phyloP scores from a whole-genome alignment of 192 early-diverging fungal species.

The Coemansia javaensis region DNA sequence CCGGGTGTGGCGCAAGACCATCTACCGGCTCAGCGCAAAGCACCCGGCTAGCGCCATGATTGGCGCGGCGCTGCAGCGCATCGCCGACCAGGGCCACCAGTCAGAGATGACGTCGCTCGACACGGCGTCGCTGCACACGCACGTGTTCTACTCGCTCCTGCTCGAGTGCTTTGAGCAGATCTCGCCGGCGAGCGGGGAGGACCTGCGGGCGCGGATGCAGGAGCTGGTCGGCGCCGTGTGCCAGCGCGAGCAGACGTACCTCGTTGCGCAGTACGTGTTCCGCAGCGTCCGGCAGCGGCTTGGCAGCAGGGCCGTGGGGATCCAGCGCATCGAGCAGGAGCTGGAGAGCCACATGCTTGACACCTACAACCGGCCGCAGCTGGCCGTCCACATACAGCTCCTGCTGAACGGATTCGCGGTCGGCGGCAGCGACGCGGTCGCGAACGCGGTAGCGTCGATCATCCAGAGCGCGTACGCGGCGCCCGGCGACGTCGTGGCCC shows the following conservation, averaged over 20 bases:
- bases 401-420: slow-evolving; percentile 26
- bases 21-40: slow-evolving; percentile 63
- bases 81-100: slow-evolving; percentile 61
- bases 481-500: slow-evolving; percentile 28
- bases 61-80: slow-evolving; percentile 59
- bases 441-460: slow-evolving; percentile 28
- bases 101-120: slow-evolving; percentile 61
- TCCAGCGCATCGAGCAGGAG: slow-evolving; percentile 32
- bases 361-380: slow-evolving; percentile 28
- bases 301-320: slow-evolving; percentile 14
- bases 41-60: slow-evolving; percentile 61
- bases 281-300: slow-evolving; percentile 14
- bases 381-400: slow-evolving; percentile 33
- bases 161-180: slow-evolving; percentile 59
- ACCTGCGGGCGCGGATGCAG: slow-evolving; percentile 52
- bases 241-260: slow-evolving; percentile 38
- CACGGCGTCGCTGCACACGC: slow-evolving; percentile 62
- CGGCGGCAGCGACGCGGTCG: slow-evolving; percentile 28
- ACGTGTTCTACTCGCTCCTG: slow-evolving; percentile 62
- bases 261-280: slow-evolving; percentile 38
- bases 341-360: slow-evolving; percentile 41
- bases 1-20: slow-evolving; percentile 58
- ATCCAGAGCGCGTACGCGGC: slow-evolving; percentile 38
- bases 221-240: slow-evolving; percentile 48
- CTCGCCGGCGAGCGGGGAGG: slow-evolving; percentile 55